Base-by-base conservation (phyloP, 2,329 filamentous ascomycete genomes). In the Amesomyces nigricolor region DNA sequence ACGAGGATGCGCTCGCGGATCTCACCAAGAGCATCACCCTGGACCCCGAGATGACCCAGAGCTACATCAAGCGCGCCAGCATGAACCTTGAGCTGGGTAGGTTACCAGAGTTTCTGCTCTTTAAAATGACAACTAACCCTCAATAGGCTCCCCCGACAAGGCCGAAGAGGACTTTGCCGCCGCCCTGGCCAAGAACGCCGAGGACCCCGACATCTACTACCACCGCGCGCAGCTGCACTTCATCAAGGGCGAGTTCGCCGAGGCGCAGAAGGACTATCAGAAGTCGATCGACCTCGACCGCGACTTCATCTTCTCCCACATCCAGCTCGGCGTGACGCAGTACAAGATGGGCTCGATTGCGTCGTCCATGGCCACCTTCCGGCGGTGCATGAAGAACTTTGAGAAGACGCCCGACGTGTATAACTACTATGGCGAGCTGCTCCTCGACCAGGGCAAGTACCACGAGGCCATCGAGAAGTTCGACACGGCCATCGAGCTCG, bases 341-440 rank as follows among this genome's bases (percentile, higher is more conserved):
- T 99, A 99, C 80, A 99, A 99, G 85, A 95, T 97, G 88, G 94
- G 94, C 64, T 96, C 90, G 30, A 88, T 99, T 56, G 94, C 94
- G 7, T 96, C 91, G 8, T 96, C 91, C 46, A 97, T 97, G 91
- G 92, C 94, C 37, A 99, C 94, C 5, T 97, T 99, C 85, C 85
- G 92, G 65, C 83, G 91, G 61, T 96, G 91, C 73, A 91, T 96
- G 72, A 99, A 97, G 86, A 96, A 96, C 76, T 99, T 99, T 69
- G 88, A 91, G 68, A 89, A 92, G 70, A 89, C 95, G 10, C 91
- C 92, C 5, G 94, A 99, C 69, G 94, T 97, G 40, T 99, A 97
- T 81, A 99, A 99, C 81, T 99, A 99, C 82, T 97, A 96, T 68
- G 94, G 94, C 67, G 94, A 99, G 77, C 81, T 99, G 54, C 81